Conservation (phyloP, 352 stramenopile genomes). For the Saprolegnia parasitica region DNA sequence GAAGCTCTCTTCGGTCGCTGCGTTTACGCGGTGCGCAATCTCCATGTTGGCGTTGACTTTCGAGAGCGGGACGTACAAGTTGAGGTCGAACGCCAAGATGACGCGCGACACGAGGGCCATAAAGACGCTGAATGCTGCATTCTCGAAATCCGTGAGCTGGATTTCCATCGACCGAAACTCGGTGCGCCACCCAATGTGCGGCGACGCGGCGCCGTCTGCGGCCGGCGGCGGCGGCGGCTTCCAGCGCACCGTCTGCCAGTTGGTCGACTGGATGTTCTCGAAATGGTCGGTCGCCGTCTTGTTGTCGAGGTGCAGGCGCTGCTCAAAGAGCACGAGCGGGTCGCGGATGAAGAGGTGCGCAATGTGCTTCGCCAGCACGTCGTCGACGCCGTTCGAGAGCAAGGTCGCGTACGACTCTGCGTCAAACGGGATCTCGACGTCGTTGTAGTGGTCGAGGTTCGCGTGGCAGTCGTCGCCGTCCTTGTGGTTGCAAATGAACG, state of each 20-base stretch:
- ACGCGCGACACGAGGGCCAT: slow-evolving; percentile 96
- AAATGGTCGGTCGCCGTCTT: slow-evolving; percentile 92
- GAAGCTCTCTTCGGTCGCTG: slow-evolving; percentile 94
- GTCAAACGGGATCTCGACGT: slow-evolving; percentile 95
- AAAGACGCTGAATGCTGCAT: slow-evolving; percentile 99
- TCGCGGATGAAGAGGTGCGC: slow-evolving; percentile 99
- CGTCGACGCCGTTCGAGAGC: slow-evolving; percentile 90
- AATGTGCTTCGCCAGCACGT: slow-evolving; percentile 95
- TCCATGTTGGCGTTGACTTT: slow-evolving; percentile 99
- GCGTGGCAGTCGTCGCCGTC: slow-evolving; percentile 68
- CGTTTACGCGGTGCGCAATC: slow-evolving; percentile 94
- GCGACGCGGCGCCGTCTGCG: slow-evolving; percentile 31
- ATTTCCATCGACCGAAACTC: slow-evolving; percentile 99
- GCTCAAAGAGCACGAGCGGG: slow-evolving; percentile 93
- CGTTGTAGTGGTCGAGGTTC: slow-evolving; percentile 85
- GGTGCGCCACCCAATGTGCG: slow-evolving; percentile 82
- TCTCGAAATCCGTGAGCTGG: slow-evolving; percentile 99
- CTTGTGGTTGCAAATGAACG: slow-evolving; percentile 89
- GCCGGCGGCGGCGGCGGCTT: slow-evolving; percentile 94
- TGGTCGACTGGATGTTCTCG: slow-evolving; percentile 99
- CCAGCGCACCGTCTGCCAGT: slow-evolving; percentile 99
- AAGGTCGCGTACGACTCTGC: slow-evolving; percentile 90
- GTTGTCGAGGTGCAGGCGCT: slow-evolving; percentile 83
- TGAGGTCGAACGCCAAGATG: slow-evolving; percentile 99
- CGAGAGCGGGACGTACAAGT: slow-evolving; percentile 98